Percentiles rank a stretch among this genome's conserved stretches.
Evolutionary conservation across 306 rosid species (phyloP).

Genomic region (Geum urbanum): DNA sequence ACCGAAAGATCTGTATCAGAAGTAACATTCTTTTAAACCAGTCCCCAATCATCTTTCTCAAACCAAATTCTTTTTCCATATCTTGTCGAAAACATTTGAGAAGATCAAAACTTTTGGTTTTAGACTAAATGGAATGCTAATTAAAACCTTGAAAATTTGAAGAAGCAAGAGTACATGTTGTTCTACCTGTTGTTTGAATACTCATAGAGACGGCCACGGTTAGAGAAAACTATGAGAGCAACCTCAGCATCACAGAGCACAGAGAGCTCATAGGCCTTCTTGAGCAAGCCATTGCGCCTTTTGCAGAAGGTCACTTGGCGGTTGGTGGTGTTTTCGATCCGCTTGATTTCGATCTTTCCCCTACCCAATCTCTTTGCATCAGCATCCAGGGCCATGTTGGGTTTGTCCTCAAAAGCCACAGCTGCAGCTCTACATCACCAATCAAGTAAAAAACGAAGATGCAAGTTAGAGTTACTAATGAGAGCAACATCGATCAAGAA

Average conservation of each 20-base stretch:
- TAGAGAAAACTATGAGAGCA: slow-evolving; percentile 94
- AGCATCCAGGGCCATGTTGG: slow-evolving; percentile 39
- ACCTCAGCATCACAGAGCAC: slow-evolving; percentile 99
- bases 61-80: neutral
- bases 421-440: slow-evolving; percentile 31
- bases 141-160: neutral
- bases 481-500: neutral
- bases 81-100: neutral
- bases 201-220: slow-evolving; percentile 93
- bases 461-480: neutral
- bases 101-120: too few species aligned
- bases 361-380: slow-evolving; percentile 79
- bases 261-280: slow-evolving; percentile 96
- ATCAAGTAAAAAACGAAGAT: neutral
- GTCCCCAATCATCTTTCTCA: neutral
- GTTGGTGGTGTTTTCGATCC: slow-evolving; percentile 98
- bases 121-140: neutral
- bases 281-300: slow-evolving; percentile 79
- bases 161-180: neutral
- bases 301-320: slow-evolving; percentile 99
- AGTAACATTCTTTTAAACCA: slow-evolving; percentile 22
- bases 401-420: slow-evolving; percentile 58
- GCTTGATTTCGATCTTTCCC: slow-evolving; percentile 93
- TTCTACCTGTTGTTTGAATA: slow-evolving; percentile 85
- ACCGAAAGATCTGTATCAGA: slow-evolving; percentile 35